A percentile compares a stretch with the other conserved stretches of the same genome.
Conservation (phyloP, 1,284 basidiomycete genomes). For the Gomphus bonarii region DNA sequence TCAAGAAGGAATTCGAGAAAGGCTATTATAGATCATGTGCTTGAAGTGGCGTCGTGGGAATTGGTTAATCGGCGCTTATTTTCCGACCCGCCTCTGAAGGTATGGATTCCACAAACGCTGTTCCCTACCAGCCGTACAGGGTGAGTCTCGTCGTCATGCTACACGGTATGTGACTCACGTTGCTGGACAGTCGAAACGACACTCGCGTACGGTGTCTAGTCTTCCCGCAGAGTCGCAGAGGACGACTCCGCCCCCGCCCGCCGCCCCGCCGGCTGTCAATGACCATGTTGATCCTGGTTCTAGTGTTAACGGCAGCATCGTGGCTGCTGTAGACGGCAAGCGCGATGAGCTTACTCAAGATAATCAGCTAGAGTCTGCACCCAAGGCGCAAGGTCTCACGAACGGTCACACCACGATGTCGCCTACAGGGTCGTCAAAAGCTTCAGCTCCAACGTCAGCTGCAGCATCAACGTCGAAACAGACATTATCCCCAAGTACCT, state of each 20-base stretch:
- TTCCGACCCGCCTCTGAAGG: not conserved
- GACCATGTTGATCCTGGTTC: conserved; percentile 23
- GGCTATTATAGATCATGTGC: too few relatives aligned
- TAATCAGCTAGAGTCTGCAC: not conserved
- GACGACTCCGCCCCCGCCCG: conserved; percentile 7
- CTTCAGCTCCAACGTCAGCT: conserved; percentile 17
- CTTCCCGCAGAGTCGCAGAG: not conserved
- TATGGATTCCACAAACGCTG: conserved; percentile 13
- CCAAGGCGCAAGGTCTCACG: not conserved
- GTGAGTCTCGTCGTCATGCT: conserved; percentile 22
- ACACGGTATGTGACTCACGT: conserved; percentile 3
- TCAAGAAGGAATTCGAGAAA: not conserved
- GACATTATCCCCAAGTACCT: not conserved
- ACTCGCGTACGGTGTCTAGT: conserved; percentile 43
- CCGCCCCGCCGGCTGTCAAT: not conserved
- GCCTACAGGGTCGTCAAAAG: conserved; percentile 21
- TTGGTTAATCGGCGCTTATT: not conserved
- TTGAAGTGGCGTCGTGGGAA: not conserved
- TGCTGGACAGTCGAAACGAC: conserved; percentile 51
- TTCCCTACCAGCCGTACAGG: conserved; percentile 70
- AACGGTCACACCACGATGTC: conserved; percentile 11
- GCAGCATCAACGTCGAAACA: conserved; percentile 9
- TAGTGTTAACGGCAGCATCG: not conserved
- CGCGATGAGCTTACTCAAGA: not conserved
- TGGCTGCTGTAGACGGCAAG: not conserved